Evolutionary conservation across 441 rosid genomes (phyloP).

Genomic region (Viola pubescens): DNA sequence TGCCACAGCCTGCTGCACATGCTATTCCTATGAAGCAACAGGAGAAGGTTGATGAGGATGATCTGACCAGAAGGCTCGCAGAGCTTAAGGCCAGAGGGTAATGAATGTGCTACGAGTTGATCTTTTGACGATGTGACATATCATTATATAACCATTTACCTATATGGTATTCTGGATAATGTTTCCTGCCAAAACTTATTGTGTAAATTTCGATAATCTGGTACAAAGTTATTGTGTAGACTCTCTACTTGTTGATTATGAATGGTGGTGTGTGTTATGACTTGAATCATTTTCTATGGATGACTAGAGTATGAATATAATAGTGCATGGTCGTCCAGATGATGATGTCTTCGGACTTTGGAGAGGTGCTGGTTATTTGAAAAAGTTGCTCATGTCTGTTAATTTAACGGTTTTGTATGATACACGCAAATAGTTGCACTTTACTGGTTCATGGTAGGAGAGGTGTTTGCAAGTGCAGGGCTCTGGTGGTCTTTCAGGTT

Average conservation of each 20-base stretch:
- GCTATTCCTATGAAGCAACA: slow-evolving; percentile 54
- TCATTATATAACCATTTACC: slow-evolving; percentile 1
- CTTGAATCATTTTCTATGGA: background rate
- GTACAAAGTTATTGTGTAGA: slow-evolving; percentile 13
- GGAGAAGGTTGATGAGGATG: slow-evolving; percentile 89
- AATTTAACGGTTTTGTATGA: too few relatives aligned
- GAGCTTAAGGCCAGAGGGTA: slow-evolving; percentile 84
- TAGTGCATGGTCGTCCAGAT: background rate
- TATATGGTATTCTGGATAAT: slow-evolving; percentile 15
- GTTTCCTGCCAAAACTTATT: slow-evolving; percentile 12
- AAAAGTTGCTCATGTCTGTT: too few relatives aligned
- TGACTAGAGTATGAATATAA: background rate
- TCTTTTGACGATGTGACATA: slow-evolving; percentile 9
- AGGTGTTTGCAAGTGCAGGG: too few relatives aligned
- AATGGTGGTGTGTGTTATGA: slow-evolving; percentile 11
- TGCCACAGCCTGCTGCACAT: slow-evolving; percentile 85
- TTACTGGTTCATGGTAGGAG: too few relatives aligned
- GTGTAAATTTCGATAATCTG: slow-evolving; percentile 29
- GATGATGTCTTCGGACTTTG: background rate
- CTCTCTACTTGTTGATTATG: slow-evolving; percentile 15
- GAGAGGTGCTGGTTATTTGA: too few relatives aligned
- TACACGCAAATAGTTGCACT: too few relatives aligned
- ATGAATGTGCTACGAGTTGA: slow-evolving; percentile 8
- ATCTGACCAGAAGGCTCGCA: slow-evolving; percentile 80
- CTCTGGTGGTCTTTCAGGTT: too few relatives aligned